phyloP scores from a whole-genome alignment of 2,329 filamentous ascomycete genomes.

The Capronia americana region DNA sequence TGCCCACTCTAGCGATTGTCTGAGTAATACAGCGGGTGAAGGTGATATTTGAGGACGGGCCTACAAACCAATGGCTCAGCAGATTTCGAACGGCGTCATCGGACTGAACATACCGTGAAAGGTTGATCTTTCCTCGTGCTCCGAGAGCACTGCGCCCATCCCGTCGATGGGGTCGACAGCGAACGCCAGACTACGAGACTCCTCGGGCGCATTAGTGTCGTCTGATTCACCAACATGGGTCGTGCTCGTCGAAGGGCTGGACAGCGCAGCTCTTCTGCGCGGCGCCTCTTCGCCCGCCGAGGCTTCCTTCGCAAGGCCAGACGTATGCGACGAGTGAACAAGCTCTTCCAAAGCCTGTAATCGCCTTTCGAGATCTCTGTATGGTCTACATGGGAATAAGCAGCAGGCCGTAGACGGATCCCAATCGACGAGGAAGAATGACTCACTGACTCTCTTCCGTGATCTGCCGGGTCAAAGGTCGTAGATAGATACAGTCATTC shows the following conservation, averaged over 20 bases:
- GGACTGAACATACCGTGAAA: neutral
- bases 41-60: neutral
- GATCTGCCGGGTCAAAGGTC: neutral
- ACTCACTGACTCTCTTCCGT: neutral
- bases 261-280: no score
- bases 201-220: neutral
- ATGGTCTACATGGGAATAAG: no score
- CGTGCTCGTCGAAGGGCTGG: neutral
- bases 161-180: conserved; percentile 1
- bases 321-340: no score
- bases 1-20: neutral
- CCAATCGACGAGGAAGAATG: neutral
- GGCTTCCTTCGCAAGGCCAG: no score
- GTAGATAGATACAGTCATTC: conserved; percentile 1
- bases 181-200: neutral
- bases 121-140: neutral
- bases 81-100: neutral
- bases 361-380: no score
- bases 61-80: neutral
- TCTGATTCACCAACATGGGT: neutral
- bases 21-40: neutral
- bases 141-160: neutral
- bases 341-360: no score
- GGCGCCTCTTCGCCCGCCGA: no score
- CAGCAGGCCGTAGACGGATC: no score